A percentile compares a stretch with the other conserved stretches of the same genome.
These are phyloP conservation scores for Fusarium sp. DNA, from an alignment of 2,329 filamentous ascomycete genomes.

Conservation along the genomic window DNA sequence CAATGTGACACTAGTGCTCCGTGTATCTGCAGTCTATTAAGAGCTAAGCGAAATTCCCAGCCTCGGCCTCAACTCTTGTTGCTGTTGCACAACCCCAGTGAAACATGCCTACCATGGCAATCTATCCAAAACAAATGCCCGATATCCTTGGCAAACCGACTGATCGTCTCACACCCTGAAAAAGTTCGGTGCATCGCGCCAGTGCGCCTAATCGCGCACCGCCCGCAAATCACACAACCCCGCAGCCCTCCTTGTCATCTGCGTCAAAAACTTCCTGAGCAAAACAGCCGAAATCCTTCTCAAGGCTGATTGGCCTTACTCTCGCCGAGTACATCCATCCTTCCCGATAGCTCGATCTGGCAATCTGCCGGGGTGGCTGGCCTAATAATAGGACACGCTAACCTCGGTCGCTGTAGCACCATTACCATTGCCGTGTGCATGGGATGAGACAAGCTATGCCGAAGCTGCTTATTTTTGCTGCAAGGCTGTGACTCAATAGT, in stretches of 20 bases:
- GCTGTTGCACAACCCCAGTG: background rate
- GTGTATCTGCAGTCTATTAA: background rate
- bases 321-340: constrained; percentile 20
- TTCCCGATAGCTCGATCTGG: constrained; percentile 32
- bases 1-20: background rate
- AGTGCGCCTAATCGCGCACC: constrained; percentile 48
- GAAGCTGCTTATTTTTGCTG: constrained; percentile 32
- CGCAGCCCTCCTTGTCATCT: constrained; percentile 33
- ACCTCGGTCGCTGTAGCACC: constrained; percentile 9
- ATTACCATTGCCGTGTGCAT: constrained; percentile 18
- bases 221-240: constrained; percentile 42
- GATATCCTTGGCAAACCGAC: constrained; percentile 16
- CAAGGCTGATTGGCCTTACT: constrained; percentile 27
- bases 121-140: constrained; percentile 14
- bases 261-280: constrained; percentile 19
- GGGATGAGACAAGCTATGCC: constrained; percentile 16
- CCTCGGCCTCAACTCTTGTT: background rate
- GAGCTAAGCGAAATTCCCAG: background rate
- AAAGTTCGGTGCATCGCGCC: constrained; percentile 40
- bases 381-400: constrained; percentile 42
- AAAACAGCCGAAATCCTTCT: constrained; percentile 29
- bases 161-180: constrained; percentile 33
- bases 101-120: background rate
- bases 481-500: constrained; percentile 38
- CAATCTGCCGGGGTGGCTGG: constrained; percentile 22